Base-by-base conservation (phyloP, 306 rosid genomes). In the Quillaja saponaria region DNA sequence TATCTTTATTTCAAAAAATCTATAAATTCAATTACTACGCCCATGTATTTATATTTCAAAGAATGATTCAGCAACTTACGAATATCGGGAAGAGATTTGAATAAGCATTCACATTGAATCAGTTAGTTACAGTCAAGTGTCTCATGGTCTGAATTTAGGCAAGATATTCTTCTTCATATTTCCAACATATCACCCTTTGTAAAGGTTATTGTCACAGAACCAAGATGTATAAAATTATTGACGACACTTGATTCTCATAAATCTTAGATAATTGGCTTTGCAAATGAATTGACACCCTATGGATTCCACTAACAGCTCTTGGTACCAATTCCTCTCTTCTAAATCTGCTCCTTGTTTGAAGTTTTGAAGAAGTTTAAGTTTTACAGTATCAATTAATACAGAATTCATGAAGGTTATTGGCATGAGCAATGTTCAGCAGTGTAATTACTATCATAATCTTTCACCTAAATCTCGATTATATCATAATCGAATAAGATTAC, bases 11-110 rank as follows among this genome's bases (percentile, higher is more conserved):
- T 53, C 46, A 42, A 33, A 25, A 53, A 68, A 20, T 49, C 40
- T 37, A 52, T 45, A 13, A 13, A 15, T 44, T 44, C 58, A 42
- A 42, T 51, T 58, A 63, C 35, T 46, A 18, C 12, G 18, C 17
- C 42, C 48, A 45, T 51, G 41, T 44, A 45, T 4, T 25, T 2
- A 28, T 64, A 31, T 50, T 45, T 34, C 34, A 71, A 49, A 47
- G 31, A 63, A 66, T 60, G 67, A 61, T 38, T 60, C 44, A 55
- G 45, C 45, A 54, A 58, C 69, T 76, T 66, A 25, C 31, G 58
- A 61, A 46, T 28, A 35, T 60, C 34, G 4, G 17, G 31, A n/a
- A 6, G 16, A 40, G 56, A 56, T n/a, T 58, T 16, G 17, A 48
- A 55, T 49, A 56, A 37, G 49, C 60, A 34, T 58, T 64, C 37